phyloP scores from a whole-genome alignment of 768 basidiomycete species.

The Asterophora lycoperdoides region DNA sequence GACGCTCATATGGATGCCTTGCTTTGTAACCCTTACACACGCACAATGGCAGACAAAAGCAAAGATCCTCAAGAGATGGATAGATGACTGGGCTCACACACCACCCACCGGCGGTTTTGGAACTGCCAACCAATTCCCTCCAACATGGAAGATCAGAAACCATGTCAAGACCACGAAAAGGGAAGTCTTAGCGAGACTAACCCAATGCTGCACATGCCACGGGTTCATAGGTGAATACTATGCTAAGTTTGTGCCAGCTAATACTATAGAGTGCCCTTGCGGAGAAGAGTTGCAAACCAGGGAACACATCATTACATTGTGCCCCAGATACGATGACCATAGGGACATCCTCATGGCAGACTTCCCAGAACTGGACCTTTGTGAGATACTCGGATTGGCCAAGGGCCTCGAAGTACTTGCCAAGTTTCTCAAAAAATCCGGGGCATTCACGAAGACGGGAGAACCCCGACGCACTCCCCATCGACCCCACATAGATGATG shows the following conservation, averaged over 20 bases:
- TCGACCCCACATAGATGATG: not conserved
- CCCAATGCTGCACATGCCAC: slow-evolving; percentile 24
- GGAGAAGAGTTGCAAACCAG: too few species aligned
- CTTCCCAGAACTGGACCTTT: slow-evolving; percentile 10
- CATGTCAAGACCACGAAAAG: not conserved
- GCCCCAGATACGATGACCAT: slow-evolving; percentile 18
- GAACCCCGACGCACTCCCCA: not conserved
- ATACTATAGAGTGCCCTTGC: slow-evolving; percentile 19
- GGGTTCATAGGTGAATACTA: slow-evolving; percentile 16
- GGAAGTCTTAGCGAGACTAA: slow-evolving; percentile 19
- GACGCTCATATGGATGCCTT: not conserved
- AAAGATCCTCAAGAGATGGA: not conserved
- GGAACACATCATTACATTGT: slow-evolving; percentile 22
- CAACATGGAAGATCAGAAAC: not conserved
- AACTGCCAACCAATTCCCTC: too few species aligned
- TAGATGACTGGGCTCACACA: not conserved
- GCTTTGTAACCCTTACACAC: not conserved
- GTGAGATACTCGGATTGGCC: slow-evolving; percentile 19
- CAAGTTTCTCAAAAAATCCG: too few species aligned
- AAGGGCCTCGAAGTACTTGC: slow-evolving; percentile 19
- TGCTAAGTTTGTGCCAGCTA: too few species aligned
- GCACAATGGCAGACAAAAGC: not conserved
- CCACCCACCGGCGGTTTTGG: not conserved
- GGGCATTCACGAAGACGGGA: slow-evolving; percentile 16
- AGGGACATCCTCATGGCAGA: slow-evolving; percentile 17